Base-by-base conservation (phyloP, 257 asterid species). In the Ocimum tenuiflorum region DNA sequence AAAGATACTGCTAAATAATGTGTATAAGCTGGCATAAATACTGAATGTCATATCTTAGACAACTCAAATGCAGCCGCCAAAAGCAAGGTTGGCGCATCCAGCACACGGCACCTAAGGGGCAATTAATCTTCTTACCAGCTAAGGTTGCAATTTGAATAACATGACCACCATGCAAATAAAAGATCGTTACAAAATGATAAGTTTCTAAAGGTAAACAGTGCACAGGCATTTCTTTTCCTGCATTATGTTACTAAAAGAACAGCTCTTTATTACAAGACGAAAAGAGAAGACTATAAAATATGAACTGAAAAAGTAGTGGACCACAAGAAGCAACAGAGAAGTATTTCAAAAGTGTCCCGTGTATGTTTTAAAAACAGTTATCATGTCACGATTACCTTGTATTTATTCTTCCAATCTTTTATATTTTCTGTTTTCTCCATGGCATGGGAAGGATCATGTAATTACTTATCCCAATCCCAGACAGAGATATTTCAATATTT, bases 91-190 rank as follows among this genome's bases (percentile, higher is more conserved):
- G n/a, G n/a, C n/a, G n/a, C n/a, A n/a, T n/a, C n/a, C n/a, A n/a
- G n/a, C n/a, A n/a, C n/a, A 63, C 51, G 59, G 69, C 12, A 24
- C 56, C 75, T 36, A 18, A 12, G 48, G 31, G 36, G 64, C 12
- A 38, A 38, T 31, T 22, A 49, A 12, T 10, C 53, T 55, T 35
- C 53, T 47, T 23, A 47, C 43, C 41, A 50, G 42, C 55, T 38
- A 45, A 43, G 43, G 46, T 54, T 39, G 33, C 60, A 48, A 43
- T 24, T 49, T 24, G 58, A 8, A 63, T 14, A 48, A 14, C n/a
- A 31, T 35, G 15, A 50, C 27, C 58, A 51, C 3, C 14, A 29
- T 39, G 42, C 42, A 50, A 8, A 23, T 19, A 14, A 18, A 17
- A 65, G 12, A 65, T 38, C 12, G 23, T 29, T 13, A 22, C 52